These are phyloP conservation scores for Myochromella boudieri DNA, from an alignment of 768 basidiomycete species.

Conservation along the genomic window DNA sequence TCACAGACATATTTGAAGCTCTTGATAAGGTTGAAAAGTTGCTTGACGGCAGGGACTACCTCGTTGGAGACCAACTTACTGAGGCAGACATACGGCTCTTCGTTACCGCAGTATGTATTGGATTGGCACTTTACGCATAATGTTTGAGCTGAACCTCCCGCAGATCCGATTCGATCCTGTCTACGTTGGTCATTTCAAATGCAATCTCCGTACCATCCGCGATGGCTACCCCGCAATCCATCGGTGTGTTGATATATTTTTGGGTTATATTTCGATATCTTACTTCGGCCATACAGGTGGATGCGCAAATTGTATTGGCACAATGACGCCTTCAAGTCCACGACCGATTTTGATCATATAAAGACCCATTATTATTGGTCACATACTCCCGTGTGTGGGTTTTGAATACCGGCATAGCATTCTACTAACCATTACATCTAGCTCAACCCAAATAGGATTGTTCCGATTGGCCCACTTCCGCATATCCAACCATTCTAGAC, in stretches of 20 bases:
- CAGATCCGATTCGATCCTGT: slow-evolving; percentile 87
- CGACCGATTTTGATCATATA: slow-evolving; percentile 89
- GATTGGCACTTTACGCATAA: neutral
- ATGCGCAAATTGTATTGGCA: slow-evolving; percentile 90
- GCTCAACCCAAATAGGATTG: slow-evolving; percentile 75
- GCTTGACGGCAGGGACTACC: slow-evolving; percentile 77
- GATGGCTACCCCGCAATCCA: slow-evolving; percentile 87
- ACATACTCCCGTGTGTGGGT: slow-evolving; percentile 37
- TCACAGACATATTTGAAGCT: slow-evolving; percentile 68
- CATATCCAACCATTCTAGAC: slow-evolving; percentile 62
- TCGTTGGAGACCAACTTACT: slow-evolving; percentile 78
- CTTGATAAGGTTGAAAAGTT: slow-evolving; percentile 81
- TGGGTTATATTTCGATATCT: neutral
- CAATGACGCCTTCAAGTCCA: slow-evolving; percentile 78
- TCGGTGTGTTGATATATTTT: slow-evolving; percentile 34
- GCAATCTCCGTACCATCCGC: slow-evolving; percentile 83
- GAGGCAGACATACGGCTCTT: slow-evolving; percentile 84
- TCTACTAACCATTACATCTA: slow-evolving; percentile 24
- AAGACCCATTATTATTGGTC: slow-evolving; percentile 74
- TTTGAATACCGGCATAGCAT: neutral
- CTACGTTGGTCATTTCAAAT: slow-evolving; percentile 91
- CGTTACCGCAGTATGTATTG: slow-evolving; percentile 74
- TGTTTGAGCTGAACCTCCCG: neutral
- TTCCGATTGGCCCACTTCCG: slow-evolving; percentile 72
- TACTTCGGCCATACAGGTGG: slow-evolving; percentile 47